Evolutionary conservation across 768 basidiomycete genomes (phyloP), one percentile per base, ranked within the genome.

Genomic region (Russula emetica): DNA sequence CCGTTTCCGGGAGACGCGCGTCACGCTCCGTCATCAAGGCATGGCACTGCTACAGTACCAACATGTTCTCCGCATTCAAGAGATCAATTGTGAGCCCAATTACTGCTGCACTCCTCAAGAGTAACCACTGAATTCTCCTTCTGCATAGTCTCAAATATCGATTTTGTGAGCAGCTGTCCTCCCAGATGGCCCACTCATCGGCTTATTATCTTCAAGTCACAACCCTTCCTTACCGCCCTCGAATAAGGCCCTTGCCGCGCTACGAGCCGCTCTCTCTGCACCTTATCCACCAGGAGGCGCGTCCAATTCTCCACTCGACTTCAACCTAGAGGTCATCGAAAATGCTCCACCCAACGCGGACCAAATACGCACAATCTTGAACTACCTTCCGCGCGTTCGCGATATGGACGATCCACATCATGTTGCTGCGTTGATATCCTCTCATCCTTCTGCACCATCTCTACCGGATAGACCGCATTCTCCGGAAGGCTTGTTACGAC

Each of bases 251-350:
- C 76, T 92, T 6, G 76, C 75, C 2, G 73, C 90, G 20, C 78
- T 92, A 13, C 80, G 82, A 6, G 75, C 82, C 0, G 81, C 90
- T 0, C 71, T 87, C 0, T 82, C 85, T 0, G 73, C 72, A 0
- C 82, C 88, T 0, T 92, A 87, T 70, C 89, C 90, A 11, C 78
- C 83, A 0, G 74, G 72, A 8, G 80, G 77, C 20, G 69, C 78
- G 0, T 69, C 74, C 5, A 77, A 78, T 0, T 72, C 77, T 3
- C 86, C 90, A 0, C 81, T 92, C 18, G 74, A 81, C 14, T 92
- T 88, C 76, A 79, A 87, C 61, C 82, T 92, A 22, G 85, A 89
- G 60, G 84, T 92, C 28, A 76, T 92, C 50, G 87, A 90, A 70
- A 78, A 79, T 8, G 74, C 78, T 6, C 77, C 80, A 0, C 90